phyloP scores from a whole-genome alignment of 352 stramenopile species.

The Bremia lactucae region DNA sequence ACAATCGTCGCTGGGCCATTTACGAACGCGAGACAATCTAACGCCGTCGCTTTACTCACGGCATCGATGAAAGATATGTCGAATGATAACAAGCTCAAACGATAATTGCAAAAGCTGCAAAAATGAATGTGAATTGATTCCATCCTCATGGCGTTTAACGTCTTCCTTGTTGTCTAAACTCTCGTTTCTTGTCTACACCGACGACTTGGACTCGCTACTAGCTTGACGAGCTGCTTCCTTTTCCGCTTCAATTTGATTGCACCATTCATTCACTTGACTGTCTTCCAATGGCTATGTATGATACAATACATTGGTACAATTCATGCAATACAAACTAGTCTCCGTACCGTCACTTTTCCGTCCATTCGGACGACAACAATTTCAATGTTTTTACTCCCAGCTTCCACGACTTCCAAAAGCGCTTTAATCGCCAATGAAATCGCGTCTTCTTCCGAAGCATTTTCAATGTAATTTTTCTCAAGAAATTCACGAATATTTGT shows the following conservation, averaged over 20 bases:
- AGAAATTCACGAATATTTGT: conserved; percentile 98
- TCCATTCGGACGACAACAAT: conserved; percentile 88
- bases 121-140: too few relatives aligned
- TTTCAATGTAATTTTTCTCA: conserved; percentile 95
- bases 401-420: conserved; percentile 97
- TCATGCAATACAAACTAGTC: too few relatives aligned
- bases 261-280: conserved; percentile 72
- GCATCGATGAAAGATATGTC: not conserved
- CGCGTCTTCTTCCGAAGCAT: conserved; percentile 86
- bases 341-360: conserved; percentile 60
- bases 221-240: conserved; percentile 68
- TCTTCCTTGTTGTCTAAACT: conserved; percentile 5
- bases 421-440: conserved; percentile 91
- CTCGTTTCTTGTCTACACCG: conserved; percentile 24
- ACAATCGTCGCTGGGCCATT: conserved; percentile 85
- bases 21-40: conserved; percentile 57
- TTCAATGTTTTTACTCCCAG: conserved; percentile 98
- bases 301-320: too few relatives aligned
- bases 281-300: conserved; percentile 46
- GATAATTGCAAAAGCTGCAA: conserved; percentile 1
- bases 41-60: conserved; percentile 4
- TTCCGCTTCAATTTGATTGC: conserved; percentile 71
- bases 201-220: conserved; percentile 70
- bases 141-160: conserved; percentile 6
- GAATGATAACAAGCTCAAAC: conserved; percentile 7